These are phyloP conservation scores for Rhodamnia argentea DNA, from an alignment of 345 rosid genomes.

Conservation along the genomic window DNA sequence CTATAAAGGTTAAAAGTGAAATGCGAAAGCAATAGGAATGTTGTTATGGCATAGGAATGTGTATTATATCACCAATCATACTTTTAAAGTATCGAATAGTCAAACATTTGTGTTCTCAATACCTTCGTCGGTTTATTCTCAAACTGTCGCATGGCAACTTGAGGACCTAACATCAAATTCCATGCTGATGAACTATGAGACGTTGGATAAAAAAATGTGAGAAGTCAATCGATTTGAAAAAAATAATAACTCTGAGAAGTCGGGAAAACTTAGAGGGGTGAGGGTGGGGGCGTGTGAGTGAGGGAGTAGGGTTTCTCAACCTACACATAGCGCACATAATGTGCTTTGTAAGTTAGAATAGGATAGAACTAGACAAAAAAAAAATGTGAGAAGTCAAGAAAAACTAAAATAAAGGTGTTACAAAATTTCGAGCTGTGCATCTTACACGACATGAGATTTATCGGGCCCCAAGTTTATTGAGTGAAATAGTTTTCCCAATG, in stretches of 20 bases:
- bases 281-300: too few relatives aligned
- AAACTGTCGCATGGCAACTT: background rate
- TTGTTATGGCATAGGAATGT: background rate
- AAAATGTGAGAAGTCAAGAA: background rate
- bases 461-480: too few relatives aligned
- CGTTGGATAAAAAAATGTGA: too few relatives aligned
- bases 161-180: background rate
- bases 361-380: too few relatives aligned
- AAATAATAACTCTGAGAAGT: too few relatives aligned
- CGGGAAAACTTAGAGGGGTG: too few relatives aligned
- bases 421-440: background rate
- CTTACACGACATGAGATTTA: background rate
- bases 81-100: background rate
- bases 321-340: too few relatives aligned
- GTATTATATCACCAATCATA: background rate
- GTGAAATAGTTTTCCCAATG: too few relatives aligned
- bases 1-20: background rate
- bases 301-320: too few relatives aligned
- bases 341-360: too few relatives aligned
- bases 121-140: background rate
- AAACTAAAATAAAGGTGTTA: background rate
- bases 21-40: background rate
- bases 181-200: too few relatives aligned
- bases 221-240: too few relatives aligned
- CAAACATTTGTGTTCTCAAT: background rate